Conservation (phyloP, 305 asterid species). For the Rubia balearica region DNA sequence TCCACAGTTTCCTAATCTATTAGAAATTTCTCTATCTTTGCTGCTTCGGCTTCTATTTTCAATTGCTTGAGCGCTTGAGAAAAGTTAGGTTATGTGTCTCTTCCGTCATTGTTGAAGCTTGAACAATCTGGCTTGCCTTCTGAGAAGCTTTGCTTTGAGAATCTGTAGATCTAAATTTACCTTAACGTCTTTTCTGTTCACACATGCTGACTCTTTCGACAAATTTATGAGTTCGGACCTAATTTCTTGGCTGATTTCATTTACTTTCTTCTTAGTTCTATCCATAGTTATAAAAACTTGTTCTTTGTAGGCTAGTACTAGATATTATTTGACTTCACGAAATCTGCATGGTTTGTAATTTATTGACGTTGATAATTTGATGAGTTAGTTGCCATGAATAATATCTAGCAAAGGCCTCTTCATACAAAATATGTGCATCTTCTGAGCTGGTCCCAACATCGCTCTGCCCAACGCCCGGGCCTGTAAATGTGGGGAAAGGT, state of each 20-base stretch:
- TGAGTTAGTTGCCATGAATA: too few species aligned
- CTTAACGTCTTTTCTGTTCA: constrained; percentile 46
- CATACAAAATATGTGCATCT: too few species aligned
- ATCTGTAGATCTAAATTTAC: constrained; percentile 45
- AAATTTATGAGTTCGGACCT: constrained; percentile 56
- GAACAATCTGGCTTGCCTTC: constrained; percentile 56
- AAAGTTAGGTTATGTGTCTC: constrained; percentile 33
- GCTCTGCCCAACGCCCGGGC: too few species aligned
- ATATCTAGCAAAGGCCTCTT: too few species aligned
- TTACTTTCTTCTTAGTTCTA: constrained; percentile 34
- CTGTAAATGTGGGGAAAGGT: too few species aligned
- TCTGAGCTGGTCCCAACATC: too few species aligned
- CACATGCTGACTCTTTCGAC: constrained; percentile 36
- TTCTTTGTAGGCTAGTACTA: too few species aligned
- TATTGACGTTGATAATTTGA: too few species aligned
- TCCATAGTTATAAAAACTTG: constrained; percentile 19
- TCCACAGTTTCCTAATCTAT: constrained; percentile 40
- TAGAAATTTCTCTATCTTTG: constrained; percentile 35
- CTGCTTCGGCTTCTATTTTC: constrained; percentile 42
- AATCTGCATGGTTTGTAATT: too few species aligned
- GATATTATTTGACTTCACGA: too few species aligned
- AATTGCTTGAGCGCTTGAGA: constrained; percentile 55
- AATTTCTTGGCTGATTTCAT: constrained; percentile 30
- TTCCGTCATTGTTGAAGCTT: constrained; percentile 46
- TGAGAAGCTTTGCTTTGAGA: constrained; percentile 56